Base-by-base conservation (phyloP, 257 asterid species). In the Jacaranda mimosifolia region DNA sequence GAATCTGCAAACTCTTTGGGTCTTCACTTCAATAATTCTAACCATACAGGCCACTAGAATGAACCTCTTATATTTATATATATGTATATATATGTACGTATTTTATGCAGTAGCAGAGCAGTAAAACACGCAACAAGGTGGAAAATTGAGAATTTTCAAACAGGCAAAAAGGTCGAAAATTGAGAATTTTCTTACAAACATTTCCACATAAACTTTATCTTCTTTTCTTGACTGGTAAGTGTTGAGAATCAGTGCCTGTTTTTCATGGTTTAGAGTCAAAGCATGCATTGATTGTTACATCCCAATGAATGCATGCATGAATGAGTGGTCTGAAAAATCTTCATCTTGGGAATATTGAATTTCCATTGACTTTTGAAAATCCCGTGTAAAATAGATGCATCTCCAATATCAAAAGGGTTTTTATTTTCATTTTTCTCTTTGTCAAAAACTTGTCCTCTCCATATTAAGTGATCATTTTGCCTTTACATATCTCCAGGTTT, bases 231-330 rank as follows among this genome's bases (percentile, higher is more conserved):
- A n/a, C n/a, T 3, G 56, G 56, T 53, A 53, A 53, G 10, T 65
- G 32, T 26, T 0, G 32, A 26, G 32, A 26, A 26, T 26, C 32
- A 26, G 2, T 26, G 32, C 32, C 32, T 26, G 2, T 9, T 65
- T 40, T 9, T 39, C 40, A 32, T 15, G 10, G 69, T 49, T 67
- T 45, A 46, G 58, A 45, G 38, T 40, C 19, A 11, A 68, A 68
- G 42, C 6, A 68, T 68, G 60, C 43, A 48, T 21, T 46, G 10
- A 49, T 11, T 39, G 17, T 13, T 4, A 12, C 3, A 14, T 5
- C 57, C 39, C 5, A 49, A 48, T n/a, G 19, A 55, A 38, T 38
- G 66, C 76, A 71, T 55, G 55, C 55, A 9, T 66, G 18, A 56
- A 66, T n/a, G 32, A 26, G 32, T 26, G 4, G 14, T 43, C 17